phyloP scores from a whole-genome alignment of 2,329 filamentous ascomycete genomes.

The Didymella exigua region DNA sequence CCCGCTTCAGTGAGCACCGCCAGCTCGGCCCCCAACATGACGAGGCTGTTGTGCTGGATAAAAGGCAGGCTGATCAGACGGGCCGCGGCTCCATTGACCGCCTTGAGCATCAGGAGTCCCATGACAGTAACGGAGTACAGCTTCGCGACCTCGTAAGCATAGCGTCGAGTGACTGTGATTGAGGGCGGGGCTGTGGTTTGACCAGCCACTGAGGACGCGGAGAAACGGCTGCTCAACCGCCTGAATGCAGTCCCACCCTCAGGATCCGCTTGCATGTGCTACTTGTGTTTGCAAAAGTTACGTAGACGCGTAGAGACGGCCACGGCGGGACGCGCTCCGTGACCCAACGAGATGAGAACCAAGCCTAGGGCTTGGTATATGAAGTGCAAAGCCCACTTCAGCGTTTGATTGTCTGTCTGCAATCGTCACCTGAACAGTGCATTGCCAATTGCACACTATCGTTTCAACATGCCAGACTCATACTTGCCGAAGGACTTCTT shows the following conservation, averaged over 20 bases:
- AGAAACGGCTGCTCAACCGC: constrained; percentile 28
- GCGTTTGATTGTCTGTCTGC: constrained; percentile 7
- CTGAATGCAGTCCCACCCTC: constrained; percentile 22
- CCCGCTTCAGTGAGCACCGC: constrained; percentile 13
- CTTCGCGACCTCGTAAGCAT: constrained; percentile 28
- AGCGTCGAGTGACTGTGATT: constrained; percentile 21
- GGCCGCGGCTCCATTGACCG: constrained; percentile 47
- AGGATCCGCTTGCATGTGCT: constrained; percentile 31
- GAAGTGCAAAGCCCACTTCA: constrained; percentile 33
- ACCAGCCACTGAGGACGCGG: constrained; percentile 29
- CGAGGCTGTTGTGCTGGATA: constrained; percentile 21
- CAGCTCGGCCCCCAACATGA: constrained; percentile 11
- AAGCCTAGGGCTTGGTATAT: constrained; percentile 35
- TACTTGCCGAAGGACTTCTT: constrained; percentile 48
- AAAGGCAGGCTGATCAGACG: constrained; percentile 45
- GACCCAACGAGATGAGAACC: constrained; percentile 25
- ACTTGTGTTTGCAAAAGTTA: constrained; percentile 23
- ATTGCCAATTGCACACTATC: constrained; percentile 9
- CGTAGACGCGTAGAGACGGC: constrained; percentile 42
- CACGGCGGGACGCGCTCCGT: constrained; percentile 47
- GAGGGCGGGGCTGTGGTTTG: constrained; percentile 24
- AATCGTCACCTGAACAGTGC: constrained; percentile 15
- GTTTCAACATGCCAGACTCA: constrained; percentile 43
- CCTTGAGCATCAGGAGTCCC: constrained; percentile 31
- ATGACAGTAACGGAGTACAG: constrained; percentile 40